Evolutionary conservation across 768 basidiomycete genomes (phyloP), one percentile per base, ranked within the genome.

Genomic region (Panus rudis): DNA sequence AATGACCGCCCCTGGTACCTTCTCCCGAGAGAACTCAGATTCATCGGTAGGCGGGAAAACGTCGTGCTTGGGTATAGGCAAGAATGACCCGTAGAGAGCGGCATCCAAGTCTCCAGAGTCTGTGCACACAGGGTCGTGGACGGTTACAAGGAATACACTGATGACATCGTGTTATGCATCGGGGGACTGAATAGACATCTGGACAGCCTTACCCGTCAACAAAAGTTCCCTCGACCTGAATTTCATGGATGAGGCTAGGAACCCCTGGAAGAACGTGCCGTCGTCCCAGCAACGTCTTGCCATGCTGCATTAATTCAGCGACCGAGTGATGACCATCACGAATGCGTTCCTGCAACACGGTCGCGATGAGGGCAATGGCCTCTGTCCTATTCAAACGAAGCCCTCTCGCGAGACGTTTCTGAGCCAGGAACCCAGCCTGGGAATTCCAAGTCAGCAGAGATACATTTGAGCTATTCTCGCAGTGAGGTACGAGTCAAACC

Each of bases 141-240:
- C 90, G 1, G 94, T 94, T 27, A 98, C 93, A n/a, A 99, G 75
- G 66, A 98, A 99, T 0, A 91, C 86, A 1, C 83, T 87, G 48
- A 5, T 3, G 25, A 16, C 37, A 51, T 26, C 30, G 19, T 32
- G 17, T 16, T 16, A n/a, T 27, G 24, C 6, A 25, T 20, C 44
- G 44, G 20, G 21, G 27, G 26, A 19, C n/a, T 19, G 13, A 30
- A 22, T 39, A 19, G 13, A 41, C 26, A 41, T 19, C 23, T 19
- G 24, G 16, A 21, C 21, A 43, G 7, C 56, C 75, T 32, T 53
- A 89, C 92, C 87, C 87, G 50, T 92, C 92, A 6, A 63, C 70
- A 54, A 97, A 92, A 1, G 91, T 93, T 12, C 92, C 92, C 59
- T 97, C 92, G 0, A 96, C 90, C 59, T 96, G 92, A 25, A 99